A percentile compares a stretch with the other conserved stretches of the same genome.
These are phyloP conservation scores for Cyclocybe cylindracea DNA, from an alignment of 768 basidiomycete genomes.

Conservation along the genomic window DNA sequence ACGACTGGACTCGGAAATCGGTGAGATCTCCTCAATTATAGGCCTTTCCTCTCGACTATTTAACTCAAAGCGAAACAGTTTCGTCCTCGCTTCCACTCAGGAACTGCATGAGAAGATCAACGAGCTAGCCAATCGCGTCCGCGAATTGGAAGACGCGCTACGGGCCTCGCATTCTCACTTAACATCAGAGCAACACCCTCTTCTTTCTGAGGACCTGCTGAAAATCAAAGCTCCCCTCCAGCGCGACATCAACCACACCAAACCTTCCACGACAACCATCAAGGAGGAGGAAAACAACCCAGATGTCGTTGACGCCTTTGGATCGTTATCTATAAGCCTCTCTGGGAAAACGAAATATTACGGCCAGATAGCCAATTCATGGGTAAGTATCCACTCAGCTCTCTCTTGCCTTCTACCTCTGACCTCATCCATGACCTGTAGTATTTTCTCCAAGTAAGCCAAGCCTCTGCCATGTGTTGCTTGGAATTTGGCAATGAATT, in stretches of 20 bases:
- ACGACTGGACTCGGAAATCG: constrained; percentile 84
- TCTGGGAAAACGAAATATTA: constrained; percentile 77
- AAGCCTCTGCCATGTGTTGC: background rate
- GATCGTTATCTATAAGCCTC: constrained; percentile 71
- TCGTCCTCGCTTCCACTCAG: constrained; percentile 78
- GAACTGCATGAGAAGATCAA: constrained; percentile 83
- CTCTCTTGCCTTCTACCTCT: background rate
- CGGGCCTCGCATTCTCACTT: constrained; percentile 59
- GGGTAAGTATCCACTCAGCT: constrained; percentile 45
- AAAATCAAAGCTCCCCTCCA: constrained; percentile 78
- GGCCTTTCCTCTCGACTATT: background rate
- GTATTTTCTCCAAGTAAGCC: constrained; percentile 76
- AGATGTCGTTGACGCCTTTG: constrained; percentile 79
- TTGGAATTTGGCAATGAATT: constrained; percentile 6
- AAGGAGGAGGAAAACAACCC: constrained; percentile 68
- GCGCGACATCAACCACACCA: constrained; percentile 52
- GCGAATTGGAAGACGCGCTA: constrained; percentile 75
- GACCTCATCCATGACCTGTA: constrained; percentile 27
- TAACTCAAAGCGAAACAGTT: constrained; percentile 37
- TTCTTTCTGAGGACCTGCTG: constrained; percentile 72
- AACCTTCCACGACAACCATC: constrained; percentile 30
- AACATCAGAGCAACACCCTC: constrained; percentile 61
- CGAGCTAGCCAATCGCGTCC: constrained; percentile 70
- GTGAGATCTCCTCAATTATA: constrained; percentile 32
- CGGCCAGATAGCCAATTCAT: constrained; percentile 76